These are phyloP conservation scores for Baudoinia panamericana DNA, from an alignment of 495 filamentous ascomycete species.

Conservation along the genomic window DNA sequence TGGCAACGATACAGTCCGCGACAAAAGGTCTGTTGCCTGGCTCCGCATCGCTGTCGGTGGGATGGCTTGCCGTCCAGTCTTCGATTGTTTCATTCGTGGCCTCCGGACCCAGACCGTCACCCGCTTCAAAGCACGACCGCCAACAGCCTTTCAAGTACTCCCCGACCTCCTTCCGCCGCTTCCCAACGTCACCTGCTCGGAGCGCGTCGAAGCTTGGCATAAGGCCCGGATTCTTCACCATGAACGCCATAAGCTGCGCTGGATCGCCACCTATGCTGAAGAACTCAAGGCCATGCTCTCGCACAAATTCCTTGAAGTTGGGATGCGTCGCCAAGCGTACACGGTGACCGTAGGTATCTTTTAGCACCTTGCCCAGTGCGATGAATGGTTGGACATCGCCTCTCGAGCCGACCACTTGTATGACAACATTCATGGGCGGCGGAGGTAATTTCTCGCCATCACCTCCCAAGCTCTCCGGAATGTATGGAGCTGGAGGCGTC, in stretches of 20 bases:
- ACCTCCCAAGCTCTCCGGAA: slow-evolving; percentile 48
- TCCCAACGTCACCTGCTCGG: slow-evolving; percentile 30
- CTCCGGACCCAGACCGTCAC: slow-evolving; percentile 26
- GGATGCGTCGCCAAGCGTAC: slow-evolving; percentile 53
- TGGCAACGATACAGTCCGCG: slow-evolving; percentile 55
- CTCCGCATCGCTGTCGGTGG: background rate
- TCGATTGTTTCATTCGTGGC: slow-evolving; percentile 20
- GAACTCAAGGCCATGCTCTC: slow-evolving; percentile 44
- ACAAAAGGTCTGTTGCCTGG: slow-evolving; percentile 46
- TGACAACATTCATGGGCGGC: slow-evolving; percentile 37
- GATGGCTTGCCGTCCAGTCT: slow-evolving; percentile 13
- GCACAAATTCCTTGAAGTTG: slow-evolving; percentile 45
- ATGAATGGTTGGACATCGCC: slow-evolving; percentile 45
- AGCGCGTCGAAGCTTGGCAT: slow-evolving; percentile 34
- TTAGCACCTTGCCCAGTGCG: slow-evolving; percentile 39
- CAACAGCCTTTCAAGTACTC: slow-evolving; percentile 51
- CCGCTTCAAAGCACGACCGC: slow-evolving; percentile 47
- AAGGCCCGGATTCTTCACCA: slow-evolving; percentile 35
- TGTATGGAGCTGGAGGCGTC: slow-evolving; percentile 43
- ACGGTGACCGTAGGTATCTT: slow-evolving; percentile 34
- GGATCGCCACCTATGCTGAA: slow-evolving; percentile 54
- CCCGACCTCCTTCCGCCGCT: slow-evolving; percentile 33
- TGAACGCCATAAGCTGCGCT: slow-evolving; percentile 47
- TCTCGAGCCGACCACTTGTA: slow-evolving; percentile 41
- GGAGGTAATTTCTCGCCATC: slow-evolving; percentile 42